phyloP scores from a whole-genome alignment of 1,284 basidiomycete species.

The Paramarasmius palmivorus region DNA sequence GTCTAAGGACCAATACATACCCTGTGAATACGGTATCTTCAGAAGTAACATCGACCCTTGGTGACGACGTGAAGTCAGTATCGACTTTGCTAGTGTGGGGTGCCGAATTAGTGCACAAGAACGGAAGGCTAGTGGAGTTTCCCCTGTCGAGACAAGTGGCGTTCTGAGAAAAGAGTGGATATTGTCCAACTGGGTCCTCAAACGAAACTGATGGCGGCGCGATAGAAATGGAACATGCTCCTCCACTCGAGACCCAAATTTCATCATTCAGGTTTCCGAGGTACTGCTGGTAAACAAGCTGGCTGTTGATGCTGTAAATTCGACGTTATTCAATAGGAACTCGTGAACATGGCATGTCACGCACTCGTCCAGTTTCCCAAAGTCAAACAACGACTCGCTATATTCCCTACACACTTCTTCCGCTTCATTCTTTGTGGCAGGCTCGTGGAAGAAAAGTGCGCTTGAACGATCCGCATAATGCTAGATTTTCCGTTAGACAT shows the following conservation, averaged over 20 bases:
- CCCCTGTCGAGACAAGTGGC: neutral
- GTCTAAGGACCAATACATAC: too few species aligned
- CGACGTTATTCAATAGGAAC: neutral
- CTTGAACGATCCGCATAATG: conserved; percentile 16
- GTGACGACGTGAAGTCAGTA: conserved; percentile 20
- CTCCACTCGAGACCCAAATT: too few species aligned
- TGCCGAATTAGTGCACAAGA: conserved; percentile 22
- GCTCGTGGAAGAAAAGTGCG: conserved; percentile 19
- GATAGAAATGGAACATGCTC: too few species aligned
- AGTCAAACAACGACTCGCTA: conserved; percentile 17
- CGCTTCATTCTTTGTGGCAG: conserved; percentile 16
- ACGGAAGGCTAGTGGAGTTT: conserved; percentile 7
- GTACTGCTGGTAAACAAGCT: too few species aligned
- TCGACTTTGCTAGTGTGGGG: conserved; percentile 20
- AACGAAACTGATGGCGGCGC: too few species aligned
- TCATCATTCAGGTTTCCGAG: too few species aligned
- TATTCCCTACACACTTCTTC: conserved; percentile 14
- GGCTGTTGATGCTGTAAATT: conserved; percentile 11
- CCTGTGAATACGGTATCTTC: conserved; percentile 16
- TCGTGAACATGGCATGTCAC: neutral
- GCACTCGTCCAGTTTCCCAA: conserved; percentile 2
- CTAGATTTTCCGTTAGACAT: conserved; percentile 4
- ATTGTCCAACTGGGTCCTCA: conserved; percentile 1
- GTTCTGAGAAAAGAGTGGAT: neutral
- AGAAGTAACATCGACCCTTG: conserved; percentile 14